Conservation (phyloP, 2,329 filamentous ascomycete species). For the Microsporum canis region DNA sequence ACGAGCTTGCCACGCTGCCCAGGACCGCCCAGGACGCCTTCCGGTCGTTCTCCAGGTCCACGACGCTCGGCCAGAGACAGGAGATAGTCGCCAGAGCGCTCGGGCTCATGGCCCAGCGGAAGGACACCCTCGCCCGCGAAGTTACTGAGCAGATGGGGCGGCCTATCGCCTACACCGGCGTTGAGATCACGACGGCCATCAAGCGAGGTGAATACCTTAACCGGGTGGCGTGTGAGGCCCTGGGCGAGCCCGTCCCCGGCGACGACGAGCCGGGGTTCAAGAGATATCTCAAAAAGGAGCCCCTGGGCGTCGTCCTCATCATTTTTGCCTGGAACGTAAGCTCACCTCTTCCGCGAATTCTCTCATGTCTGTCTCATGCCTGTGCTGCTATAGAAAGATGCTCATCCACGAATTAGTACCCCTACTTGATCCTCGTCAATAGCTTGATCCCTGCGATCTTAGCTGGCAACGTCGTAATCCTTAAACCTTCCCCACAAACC, state of each 20-base stretch:
- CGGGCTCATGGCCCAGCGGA: slow-evolving; percentile 54
- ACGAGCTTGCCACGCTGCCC: slow-evolving; percentile 62
- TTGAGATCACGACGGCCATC: slow-evolving; percentile 74
- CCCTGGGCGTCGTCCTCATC: slow-evolving; percentile 75
- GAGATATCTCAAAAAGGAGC: slow-evolving; percentile 77
- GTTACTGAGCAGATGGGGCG: slow-evolving; percentile 92
- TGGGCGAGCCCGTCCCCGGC: slow-evolving; percentile 57
- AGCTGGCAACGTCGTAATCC: slow-evolving; percentile 77
- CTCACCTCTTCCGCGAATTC: slow-evolving; percentile 17
- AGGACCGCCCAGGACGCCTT: slow-evolving; percentile 64
- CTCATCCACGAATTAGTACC: slow-evolving; percentile 52
- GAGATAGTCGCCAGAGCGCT: slow-evolving; percentile 71
- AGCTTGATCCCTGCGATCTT: slow-evolving; percentile 84
- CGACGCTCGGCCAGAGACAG: slow-evolving; percentile 62
- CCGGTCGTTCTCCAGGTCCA: slow-evolving; percentile 64
- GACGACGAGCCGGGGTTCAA: slow-evolving; percentile 80
- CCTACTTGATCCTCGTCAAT: slow-evolving; percentile 87
- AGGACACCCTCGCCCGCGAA: slow-evolving; percentile 72
- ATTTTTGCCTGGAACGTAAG: slow-evolving; percentile 95
- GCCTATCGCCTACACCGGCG: slow-evolving; percentile 74
- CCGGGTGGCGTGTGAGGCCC: slow-evolving; percentile 65
- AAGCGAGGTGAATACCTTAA: slow-evolving; percentile 77
- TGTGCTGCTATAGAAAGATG: not conserved
- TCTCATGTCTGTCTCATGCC: not conserved
- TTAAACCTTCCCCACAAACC: slow-evolving; percentile 92